Evolutionary conservation across 495 filamentous ascomycete genomes (phyloP).

Genomic region (Hyphodiscus hymeniophilus): DNA sequence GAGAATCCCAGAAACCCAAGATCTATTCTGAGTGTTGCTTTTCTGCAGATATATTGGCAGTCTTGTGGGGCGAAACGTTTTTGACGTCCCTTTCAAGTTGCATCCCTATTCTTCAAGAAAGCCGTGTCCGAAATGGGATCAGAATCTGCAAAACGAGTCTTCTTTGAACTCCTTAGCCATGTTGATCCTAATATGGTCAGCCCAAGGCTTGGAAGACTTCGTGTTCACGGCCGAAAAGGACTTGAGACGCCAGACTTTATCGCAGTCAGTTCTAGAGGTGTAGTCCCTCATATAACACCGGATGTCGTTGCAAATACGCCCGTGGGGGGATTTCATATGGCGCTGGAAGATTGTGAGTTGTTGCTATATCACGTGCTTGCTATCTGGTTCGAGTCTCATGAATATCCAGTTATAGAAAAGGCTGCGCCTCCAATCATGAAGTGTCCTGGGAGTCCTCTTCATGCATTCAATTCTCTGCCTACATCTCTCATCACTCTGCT

Average conservation of each 20-base stretch:
- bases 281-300: conserved; percentile 78
- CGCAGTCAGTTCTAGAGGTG: conserved; percentile 70
- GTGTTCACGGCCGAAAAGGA: conserved; percentile 46
- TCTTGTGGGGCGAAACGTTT: no score
- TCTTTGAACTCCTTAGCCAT: conserved; percentile 11
- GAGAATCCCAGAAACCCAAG: neutral
- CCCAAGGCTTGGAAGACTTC: conserved; percentile 54
- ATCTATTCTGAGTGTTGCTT: conserved; percentile 14
- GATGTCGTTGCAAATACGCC: conserved; percentile 67
- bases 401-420: conserved; percentile 65
- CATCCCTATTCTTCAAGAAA: neutral
- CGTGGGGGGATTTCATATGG: conserved; percentile 65
- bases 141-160: neutral
- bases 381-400: conserved; percentile 21
- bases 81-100: no score
- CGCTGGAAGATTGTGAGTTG: conserved; percentile 85
- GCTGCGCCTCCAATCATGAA: conserved; percentile 37
- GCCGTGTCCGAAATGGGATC: no score
- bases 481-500: conserved; percentile 54
- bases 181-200: conserved; percentile 10
- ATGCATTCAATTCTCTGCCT: conserved; percentile 61
- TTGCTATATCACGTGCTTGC: conserved; percentile 10
- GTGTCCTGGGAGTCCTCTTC: conserved; percentile 40
- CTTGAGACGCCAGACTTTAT: conserved; percentile 79
- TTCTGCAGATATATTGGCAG: conserved; percentile 14